Evolutionary conservation across 2,329 filamentous ascomycete genomes (phyloP).

Genomic region (Domatiomyces catenatus): DNA sequence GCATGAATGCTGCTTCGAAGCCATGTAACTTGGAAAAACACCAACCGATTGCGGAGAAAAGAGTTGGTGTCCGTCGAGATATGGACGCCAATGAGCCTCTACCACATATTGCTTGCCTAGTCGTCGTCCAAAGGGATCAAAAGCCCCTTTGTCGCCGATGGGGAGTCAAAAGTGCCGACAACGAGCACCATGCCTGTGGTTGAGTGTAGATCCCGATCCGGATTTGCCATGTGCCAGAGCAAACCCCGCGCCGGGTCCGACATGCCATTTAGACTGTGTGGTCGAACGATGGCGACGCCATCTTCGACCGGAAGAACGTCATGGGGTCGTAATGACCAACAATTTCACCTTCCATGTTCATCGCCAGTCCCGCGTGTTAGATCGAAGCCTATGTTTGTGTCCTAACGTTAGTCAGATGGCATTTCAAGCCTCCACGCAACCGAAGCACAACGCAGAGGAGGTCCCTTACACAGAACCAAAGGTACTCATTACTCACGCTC

Average conservation of each 20-base stretch:
- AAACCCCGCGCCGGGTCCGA: constrained; percentile 19
- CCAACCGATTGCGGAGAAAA: neutral
- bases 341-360: constrained; percentile 31
- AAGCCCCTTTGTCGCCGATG: neutral
- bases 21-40: neutral
- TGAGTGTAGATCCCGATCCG: constrained; percentile 10
- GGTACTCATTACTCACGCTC: constrained; percentile 66
- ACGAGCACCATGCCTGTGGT: neutral
- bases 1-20: neutral
- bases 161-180: neutral
- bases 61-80: neutral
- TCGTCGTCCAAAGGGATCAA: neutral
- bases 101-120: neutral
- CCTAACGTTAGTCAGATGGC: constrained; percentile 67
- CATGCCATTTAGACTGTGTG: constrained; percentile 13
- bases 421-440: constrained; percentile 61
- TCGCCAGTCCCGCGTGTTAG: constrained; percentile 52
- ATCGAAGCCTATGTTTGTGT: constrained; percentile 76
- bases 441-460: constrained; percentile 73
- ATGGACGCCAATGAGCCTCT: neutral
- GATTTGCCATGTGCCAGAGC: constrained; percentile 20
- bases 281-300: constrained; percentile 6
- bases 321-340: neutral
- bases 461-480: constrained; percentile 74
- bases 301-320: constrained; percentile 1